Evolutionary conservation across 345 rosid genomes (phyloP).

Genomic region (Ceriops tagal): DNA sequence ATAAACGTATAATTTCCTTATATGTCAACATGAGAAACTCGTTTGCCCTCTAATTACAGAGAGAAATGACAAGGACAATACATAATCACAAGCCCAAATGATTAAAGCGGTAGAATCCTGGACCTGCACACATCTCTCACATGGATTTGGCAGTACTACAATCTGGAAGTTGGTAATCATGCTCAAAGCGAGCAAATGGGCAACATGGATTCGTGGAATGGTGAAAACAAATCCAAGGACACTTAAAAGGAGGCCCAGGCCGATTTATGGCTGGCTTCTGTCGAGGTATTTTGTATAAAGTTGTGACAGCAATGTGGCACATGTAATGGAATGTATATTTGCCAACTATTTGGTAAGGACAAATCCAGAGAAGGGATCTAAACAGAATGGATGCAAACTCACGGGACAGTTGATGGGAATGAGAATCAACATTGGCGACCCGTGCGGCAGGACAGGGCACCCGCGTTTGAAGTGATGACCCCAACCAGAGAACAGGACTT

Average conservation of each 20-base stretch:
- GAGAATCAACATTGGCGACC: constrained; percentile 48
- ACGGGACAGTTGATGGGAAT: constrained; percentile 6
- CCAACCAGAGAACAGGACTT: constrained; percentile 29
- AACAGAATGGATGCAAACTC: neutral
- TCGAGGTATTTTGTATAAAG: constrained; percentile 11
- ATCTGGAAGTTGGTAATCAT: neutral
- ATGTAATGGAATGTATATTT: constrained; percentile 31
- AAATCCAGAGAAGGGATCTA: constrained; percentile 5
- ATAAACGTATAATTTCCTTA: too few relatives aligned
- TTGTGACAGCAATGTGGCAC: constrained; percentile 2
- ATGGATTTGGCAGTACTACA: neutral
- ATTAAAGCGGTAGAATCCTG: neutral
- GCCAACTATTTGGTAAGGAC: constrained; percentile 23
- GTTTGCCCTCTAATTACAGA: neutral
- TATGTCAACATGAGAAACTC: too few relatives aligned
- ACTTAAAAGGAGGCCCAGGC: constrained; percentile 37
- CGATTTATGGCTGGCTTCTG: constrained; percentile 28
- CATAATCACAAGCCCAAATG: neutral
- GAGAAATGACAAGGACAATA: neutral
- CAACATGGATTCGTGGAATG: constrained; percentile 7
- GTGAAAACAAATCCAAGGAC: constrained; percentile 14
- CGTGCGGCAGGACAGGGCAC: constrained; percentile 28
- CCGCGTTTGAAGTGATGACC: constrained; percentile 17
- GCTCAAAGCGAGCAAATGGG: neutral
- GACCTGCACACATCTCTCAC: neutral